Evolutionary conservation across 2,329 filamentous ascomycete species (phyloP), one percentile per base, ranked within the genome.

Genomic region (Pseudocercospora musae): DNA sequence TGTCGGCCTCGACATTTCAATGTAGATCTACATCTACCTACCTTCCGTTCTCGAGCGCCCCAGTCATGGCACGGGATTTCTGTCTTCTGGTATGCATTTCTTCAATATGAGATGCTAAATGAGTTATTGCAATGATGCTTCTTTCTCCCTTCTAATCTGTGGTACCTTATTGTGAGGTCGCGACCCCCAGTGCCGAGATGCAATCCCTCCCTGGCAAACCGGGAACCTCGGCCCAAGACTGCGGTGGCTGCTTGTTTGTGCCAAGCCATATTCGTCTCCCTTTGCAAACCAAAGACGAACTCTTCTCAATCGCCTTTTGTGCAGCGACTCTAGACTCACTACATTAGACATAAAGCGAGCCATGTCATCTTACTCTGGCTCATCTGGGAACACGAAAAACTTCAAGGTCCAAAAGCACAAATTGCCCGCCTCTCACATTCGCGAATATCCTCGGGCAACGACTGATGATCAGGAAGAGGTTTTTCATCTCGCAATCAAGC

Each of bases 381-480:
- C 55, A 5, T 40, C 55, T 33, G 55, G 55, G 4, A 29, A 44
- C 31, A 66, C 69, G n/a, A 21, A 78, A 50, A 68, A 75, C 60
- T 91, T 91, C 78, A 78, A 84, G 66, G 79, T 96, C 69, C 84
- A 86, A 66, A 89, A 95, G 75, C 92, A 96, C 79, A 80, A 83
- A 48, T 76, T 96, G 68, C 84, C 87, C 59, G 86, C 85, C 68
- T 86, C 91, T 66, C 90, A 97, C 76, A 89, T 96, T 66, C 85
- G 93, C 66, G 90, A 96, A 73, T 96, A 92, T 73, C 82, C 90
- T 6, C 85, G 85, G 58, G 90, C 89, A 11, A 92, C 90, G 2
- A 83, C 87, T 2, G 81, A 84, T 60, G 85, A 84, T 11, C 90
- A 96, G 70, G 89, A 96, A 67, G 89, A 94, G 64, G 81, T 85